Evolutionary conservation across 1,139 yeast genomes (phyloP).

Genomic region (Pichia sp.): DNA sequence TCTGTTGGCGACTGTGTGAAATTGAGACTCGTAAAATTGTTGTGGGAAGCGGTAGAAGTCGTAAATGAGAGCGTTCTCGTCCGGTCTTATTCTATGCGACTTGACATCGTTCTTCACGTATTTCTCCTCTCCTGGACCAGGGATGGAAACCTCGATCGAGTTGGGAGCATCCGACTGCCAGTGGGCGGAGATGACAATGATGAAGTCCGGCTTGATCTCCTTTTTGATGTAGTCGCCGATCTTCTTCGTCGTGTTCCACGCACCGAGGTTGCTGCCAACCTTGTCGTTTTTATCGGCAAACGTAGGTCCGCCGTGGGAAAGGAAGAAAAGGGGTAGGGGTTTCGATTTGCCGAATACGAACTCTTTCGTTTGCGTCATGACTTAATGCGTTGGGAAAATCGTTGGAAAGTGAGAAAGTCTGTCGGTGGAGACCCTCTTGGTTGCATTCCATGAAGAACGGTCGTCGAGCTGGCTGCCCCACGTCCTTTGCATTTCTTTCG

Average conservation of each 20-base stretch:
- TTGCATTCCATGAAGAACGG: too few species aligned
- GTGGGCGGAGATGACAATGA: slow-evolving; percentile 69
- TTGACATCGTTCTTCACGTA: slow-evolving; percentile 15
- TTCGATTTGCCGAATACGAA: slow-evolving; percentile 23
- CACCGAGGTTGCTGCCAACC: slow-evolving; percentile 50
- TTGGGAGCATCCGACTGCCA: slow-evolving; percentile 54
- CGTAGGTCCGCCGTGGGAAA: slow-evolving; percentile 79
- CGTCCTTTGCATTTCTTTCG: too few species aligned
- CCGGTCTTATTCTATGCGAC: slow-evolving; percentile 22
- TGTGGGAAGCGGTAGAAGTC: slow-evolving; percentile 72
- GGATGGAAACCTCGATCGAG: slow-evolving; percentile 48
- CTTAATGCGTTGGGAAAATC: too few species aligned
- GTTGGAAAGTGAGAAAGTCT: too few species aligned
- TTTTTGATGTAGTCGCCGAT: slow-evolving; percentile 50
- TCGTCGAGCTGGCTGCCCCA: too few species aligned
- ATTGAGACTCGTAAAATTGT: slow-evolving; percentile 58
- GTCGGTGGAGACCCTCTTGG: too few species aligned
- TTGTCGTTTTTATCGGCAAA: slow-evolving; percentile 52
- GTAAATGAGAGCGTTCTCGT: slow-evolving; percentile 49
- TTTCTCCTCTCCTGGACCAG: slow-evolving; percentile 33
- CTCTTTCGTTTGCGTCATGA: slow-evolving; percentile 12
- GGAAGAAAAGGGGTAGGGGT: slow-evolving; percentile 53
- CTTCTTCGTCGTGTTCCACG: slow-evolving; percentile 46
- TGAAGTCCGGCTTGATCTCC: slow-evolving; percentile 55
- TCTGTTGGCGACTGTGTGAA: slow-evolving; percentile 46